Evolutionary conservation across 805 yeast genomes (phyloP).

Genomic region (Metschnikowia gruessii): DNA sequence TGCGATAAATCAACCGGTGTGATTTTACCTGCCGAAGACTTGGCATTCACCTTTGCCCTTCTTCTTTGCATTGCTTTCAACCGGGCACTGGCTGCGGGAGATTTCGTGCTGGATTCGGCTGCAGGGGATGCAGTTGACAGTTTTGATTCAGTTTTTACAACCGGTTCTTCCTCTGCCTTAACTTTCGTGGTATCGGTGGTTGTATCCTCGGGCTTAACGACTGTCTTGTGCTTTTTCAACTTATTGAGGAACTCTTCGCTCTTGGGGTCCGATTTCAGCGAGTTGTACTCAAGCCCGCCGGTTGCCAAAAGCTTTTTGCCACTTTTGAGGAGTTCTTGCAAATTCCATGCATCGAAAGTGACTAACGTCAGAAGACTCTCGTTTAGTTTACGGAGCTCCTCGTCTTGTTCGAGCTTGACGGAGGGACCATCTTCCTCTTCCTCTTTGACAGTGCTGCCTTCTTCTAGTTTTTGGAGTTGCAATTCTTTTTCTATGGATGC

Average conservation of each 20-base stretch:
- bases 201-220: conserved; percentile 25
- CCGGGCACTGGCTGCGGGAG: conserved; percentile 58
- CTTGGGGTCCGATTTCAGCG: conserved; percentile 33
- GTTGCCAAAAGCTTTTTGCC: conserved; percentile 61
- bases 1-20: conserved; percentile 66
- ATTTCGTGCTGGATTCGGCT: conserved; percentile 24
- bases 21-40: conserved; percentile 42
- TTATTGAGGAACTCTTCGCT: conserved; percentile 45
- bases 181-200: conserved; percentile 1
- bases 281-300: conserved; percentile 46
- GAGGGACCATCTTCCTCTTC: conserved; percentile 23
- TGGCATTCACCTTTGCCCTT: conserved; percentile 72
- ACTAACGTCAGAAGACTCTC: conserved; percentile 43
- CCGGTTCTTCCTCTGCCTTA: conserved; percentile 5
- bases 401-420: conserved; percentile 41
- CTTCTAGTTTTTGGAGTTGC: conserved; percentile 18
- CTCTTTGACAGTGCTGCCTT: conserved; percentile 24
- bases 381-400: conserved; percentile 38
- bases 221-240: conserved; percentile 49
- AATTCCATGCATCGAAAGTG: conserved; percentile 49
- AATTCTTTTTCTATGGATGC: conserved; percentile 28
- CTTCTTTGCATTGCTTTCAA: conserved; percentile 93
- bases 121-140: conserved; percentile 5
- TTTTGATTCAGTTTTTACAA: conserved; percentile 2
- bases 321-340: conserved; percentile 47